Percentiles rank a stretch among this genome's conserved stretches.
Evolutionary conservation across 169 alveolate species (phyloP).

Genomic region (Eimeria necatrix): DNA sequence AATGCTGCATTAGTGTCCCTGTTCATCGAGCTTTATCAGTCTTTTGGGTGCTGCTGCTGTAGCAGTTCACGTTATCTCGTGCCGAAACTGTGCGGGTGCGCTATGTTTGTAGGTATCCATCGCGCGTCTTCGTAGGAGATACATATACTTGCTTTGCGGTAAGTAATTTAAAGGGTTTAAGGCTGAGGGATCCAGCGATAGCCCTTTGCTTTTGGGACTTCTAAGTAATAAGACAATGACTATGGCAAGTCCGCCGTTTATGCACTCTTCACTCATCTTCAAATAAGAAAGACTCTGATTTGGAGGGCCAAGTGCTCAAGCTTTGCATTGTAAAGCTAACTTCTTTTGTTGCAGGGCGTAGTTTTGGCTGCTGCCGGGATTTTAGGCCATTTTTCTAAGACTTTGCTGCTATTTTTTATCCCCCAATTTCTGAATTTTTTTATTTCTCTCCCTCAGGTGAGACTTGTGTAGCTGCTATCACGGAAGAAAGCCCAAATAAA

Average conservation of each 20-base stretch:
- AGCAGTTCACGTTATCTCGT: neutral
- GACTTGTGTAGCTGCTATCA: too few species aligned
- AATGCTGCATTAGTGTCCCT: neutral
- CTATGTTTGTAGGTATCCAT: conserved; percentile 91
- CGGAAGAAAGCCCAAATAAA: too few species aligned
- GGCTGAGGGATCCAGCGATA: neutral
- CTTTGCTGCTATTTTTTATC: conserved; percentile 93
- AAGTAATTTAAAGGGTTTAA: neutral
- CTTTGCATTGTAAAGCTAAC: neutral
- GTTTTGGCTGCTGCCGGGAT: conserved; percentile 96
- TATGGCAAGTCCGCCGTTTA: too few species aligned
- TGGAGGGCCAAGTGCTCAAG: neutral
- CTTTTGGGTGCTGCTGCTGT: neutral
- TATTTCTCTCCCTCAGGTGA: conserved; percentile 91
- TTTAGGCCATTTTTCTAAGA: conserved; percentile 95
- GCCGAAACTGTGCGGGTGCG: conserved; percentile 48
- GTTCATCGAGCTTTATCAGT: neutral
- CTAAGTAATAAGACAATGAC: too few species aligned
- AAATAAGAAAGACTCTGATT: neutral
- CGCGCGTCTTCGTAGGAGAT: conserved; percentile 96
- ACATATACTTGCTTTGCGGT: conserved; percentile 94
- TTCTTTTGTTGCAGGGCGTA: conserved; percentile 88
- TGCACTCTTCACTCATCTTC: too few species aligned
- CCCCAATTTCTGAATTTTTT: conserved; percentile 95
- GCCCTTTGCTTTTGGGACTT: neutral